Conservation (phyloP, 2,329 filamentous ascomycete species). For the Colletotrichum tofieldiae region DNA sequence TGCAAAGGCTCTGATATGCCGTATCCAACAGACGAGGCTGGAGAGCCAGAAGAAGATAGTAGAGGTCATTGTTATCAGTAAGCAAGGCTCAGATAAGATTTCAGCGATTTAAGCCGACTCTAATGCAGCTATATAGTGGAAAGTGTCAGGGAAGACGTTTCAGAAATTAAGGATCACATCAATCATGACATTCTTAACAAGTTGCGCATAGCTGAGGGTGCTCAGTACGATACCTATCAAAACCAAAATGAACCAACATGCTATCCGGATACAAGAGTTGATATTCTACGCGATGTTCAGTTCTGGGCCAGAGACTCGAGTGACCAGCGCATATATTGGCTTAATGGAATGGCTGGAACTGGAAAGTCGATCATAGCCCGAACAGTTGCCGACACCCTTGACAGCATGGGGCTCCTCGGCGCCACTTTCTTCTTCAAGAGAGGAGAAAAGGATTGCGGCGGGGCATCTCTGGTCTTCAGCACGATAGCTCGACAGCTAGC, state of each 20-base stretch:
- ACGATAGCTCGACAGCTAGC: conserved; percentile 57
- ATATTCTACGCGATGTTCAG: neutral
- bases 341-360: conserved; percentile 39
- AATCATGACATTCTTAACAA: neutral
- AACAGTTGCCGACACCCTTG: conserved; percentile 8
- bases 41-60: neutral
- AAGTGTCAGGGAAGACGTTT: neutral
- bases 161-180: neutral
- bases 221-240: neutral
- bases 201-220: neutral
- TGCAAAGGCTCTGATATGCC: conserved; percentile 25
- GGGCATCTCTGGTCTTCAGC: conserved; percentile 54
- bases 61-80: neutral
- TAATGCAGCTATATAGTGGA: neutral
- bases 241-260: conserved; percentile 7
- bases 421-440: conserved; percentile 62
- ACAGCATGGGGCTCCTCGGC: conserved; percentile 37
- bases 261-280: conserved; percentile 16
- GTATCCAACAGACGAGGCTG: neutral
- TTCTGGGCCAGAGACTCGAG: neutral
- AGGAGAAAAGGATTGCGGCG: conserved; percentile 54
- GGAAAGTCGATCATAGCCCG: conserved; percentile 46
- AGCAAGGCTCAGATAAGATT: neutral
- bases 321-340: conserved; percentile 12
- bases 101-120: neutral